Conservation (phyloP, 768 basidiomycete species). For the Amyloporia xantha region DNA sequence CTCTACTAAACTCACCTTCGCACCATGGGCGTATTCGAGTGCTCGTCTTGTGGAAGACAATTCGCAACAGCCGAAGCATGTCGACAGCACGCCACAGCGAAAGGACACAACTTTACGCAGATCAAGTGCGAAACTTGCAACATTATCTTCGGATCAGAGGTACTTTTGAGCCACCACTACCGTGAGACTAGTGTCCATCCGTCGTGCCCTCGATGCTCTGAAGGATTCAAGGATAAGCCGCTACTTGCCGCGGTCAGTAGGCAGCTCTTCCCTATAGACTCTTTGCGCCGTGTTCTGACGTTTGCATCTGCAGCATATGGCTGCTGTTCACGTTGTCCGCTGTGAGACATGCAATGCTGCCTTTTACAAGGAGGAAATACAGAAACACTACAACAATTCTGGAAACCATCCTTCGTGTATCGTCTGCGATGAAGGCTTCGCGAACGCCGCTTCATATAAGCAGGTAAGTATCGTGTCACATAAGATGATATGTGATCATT, state of each 20-base stretch:
- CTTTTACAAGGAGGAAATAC: background rate
- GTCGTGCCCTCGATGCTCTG: background rate
- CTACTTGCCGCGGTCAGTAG: background rate
- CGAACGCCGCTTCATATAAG: slow-evolving; percentile 1
- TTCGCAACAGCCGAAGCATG: background rate
- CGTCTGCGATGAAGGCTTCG: slow-evolving; percentile 12
- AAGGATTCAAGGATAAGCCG: background rate
- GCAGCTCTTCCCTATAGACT: background rate
- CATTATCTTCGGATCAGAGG: background rate
- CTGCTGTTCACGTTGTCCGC: background rate
- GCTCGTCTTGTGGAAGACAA: background rate
- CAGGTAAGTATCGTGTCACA: slow-evolving; percentile 1
- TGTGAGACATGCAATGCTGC: background rate
- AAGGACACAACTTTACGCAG: background rate
- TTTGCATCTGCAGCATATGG: background rate
- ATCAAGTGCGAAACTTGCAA: background rate
- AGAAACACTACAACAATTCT: slow-evolving; percentile 11
- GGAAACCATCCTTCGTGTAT: slow-evolving; percentile 10
- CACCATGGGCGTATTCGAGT: background rate
- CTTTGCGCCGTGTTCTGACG: background rate
- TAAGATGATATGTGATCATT: background rate
- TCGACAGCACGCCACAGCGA: background rate
- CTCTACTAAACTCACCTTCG: background rate
- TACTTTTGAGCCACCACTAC: background rate
- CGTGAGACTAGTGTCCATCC: background rate